These are phyloP conservation scores for Bullera alba DNA, from an alignment of 768 basidiomycete genomes.

Conservation along the genomic window DNA sequence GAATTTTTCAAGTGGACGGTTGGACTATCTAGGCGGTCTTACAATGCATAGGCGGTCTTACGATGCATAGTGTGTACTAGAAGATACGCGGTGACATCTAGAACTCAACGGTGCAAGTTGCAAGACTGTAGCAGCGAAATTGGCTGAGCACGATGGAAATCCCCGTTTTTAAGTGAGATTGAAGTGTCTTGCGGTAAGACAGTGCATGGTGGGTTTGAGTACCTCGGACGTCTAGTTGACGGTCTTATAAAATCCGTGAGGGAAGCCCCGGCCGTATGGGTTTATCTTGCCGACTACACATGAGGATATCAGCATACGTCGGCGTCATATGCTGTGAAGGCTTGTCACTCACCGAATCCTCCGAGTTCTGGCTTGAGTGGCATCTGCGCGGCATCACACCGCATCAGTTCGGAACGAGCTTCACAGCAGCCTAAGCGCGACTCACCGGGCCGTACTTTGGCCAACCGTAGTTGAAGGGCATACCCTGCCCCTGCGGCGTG, in stretches of 20 bases:
- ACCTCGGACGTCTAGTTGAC: too few relatives aligned
- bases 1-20: too few relatives aligned
- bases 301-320: neutral
- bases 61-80: too few relatives aligned
- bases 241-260: conserved; percentile 38
- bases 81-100: too few relatives aligned
- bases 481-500: conserved; percentile 2
- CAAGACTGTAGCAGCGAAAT: too few relatives aligned
- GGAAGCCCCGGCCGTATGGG: conserved; percentile 33
- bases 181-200: too few relatives aligned
- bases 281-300: conserved; percentile 36
- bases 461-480: conserved; percentile 37
- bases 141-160: too few relatives aligned
- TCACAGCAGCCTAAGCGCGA: neutral
- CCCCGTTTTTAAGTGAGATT: too few relatives aligned
- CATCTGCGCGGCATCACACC: conserved; percentile 20
- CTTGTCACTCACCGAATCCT: conserved; percentile 32
- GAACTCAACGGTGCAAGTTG: too few relatives aligned
- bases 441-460: conserved; percentile 39
- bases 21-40: too few relatives aligned
- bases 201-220: too few relatives aligned
- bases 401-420: neutral
- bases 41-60: too few relatives aligned
- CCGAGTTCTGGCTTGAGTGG: conserved; percentile 39
- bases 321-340: neutral